Conservation (phyloP, 2,329 filamentous ascomycete species). For the Herpotrichia juniperi region DNA sequence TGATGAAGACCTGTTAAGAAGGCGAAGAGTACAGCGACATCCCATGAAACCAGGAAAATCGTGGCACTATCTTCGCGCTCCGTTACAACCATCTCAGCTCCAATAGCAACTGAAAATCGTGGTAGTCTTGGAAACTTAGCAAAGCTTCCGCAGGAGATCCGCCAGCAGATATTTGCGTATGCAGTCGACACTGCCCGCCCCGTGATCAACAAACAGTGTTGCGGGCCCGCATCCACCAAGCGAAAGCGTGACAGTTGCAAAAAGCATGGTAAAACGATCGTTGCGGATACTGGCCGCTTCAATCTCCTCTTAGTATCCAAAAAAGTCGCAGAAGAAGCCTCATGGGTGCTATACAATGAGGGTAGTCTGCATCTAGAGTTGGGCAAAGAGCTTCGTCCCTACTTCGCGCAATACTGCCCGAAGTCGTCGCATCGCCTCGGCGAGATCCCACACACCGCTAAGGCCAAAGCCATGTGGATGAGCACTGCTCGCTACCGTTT, state of each 20-base stretch:
- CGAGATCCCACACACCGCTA: neutral
- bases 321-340: constrained; percentile 13
- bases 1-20: neutral
- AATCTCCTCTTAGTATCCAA: constrained; percentile 17
- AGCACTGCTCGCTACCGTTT: constrained; percentile 9
- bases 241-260: constrained; percentile 17
- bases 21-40: neutral
- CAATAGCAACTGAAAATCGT: too few species aligned
- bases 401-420: constrained; percentile 9
- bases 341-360: constrained; percentile 15
- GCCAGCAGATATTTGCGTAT: constrained; percentile 15
- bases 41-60: too few species aligned
- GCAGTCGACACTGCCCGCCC: constrained; percentile 12
- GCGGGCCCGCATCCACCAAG: constrained; percentile 13
- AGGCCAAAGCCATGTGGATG: constrained; percentile 16
- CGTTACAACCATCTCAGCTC: too few species aligned
- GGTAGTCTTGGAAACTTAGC: constrained; percentile 12
- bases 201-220: constrained; percentile 19
- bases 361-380: constrained; percentile 8
- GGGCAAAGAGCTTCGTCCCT: constrained; percentile 1
- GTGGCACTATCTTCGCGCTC: too few species aligned
- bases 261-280: constrained; percentile 13
- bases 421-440: constrained; percentile 6
- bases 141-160: constrained; percentile 15
- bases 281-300: constrained; percentile 14